Percentiles rank a stretch among this genome's conserved stretches.
Conservation (phyloP, 345 rosid genomes). For the Zanthoxylum bungeanum region DNA sequence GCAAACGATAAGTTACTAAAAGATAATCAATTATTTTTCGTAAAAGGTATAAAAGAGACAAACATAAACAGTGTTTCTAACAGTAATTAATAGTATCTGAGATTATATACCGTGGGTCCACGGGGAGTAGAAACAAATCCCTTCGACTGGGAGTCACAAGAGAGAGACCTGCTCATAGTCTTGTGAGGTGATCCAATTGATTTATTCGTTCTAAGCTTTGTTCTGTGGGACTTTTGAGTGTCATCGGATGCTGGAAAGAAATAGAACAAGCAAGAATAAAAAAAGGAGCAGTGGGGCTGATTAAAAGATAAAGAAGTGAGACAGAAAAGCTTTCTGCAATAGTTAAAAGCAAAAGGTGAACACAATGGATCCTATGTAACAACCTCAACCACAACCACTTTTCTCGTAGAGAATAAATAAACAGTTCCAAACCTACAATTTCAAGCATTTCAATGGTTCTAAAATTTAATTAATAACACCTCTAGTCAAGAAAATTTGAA, state of each 20-base stretch:
- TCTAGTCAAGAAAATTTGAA: not conserved
- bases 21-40: not conserved
- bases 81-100: not conserved
- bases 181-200: conserved; percentile 72
- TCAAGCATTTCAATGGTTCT: conserved; percentile 4
- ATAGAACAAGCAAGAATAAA: conserved; percentile 28
- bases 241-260: conserved; percentile 69
- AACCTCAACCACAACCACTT: conserved; percentile 33
- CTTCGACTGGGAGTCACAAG: conserved; percentile 85
- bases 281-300: conserved; percentile 38
- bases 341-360: conserved; percentile 58
- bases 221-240: conserved; percentile 75
- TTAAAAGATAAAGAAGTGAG: conserved; percentile 34
- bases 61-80: not conserved
- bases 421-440: conserved; percentile 7
- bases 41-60: not conserved
- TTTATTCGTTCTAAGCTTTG: conserved; percentile 68
- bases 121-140: conserved; percentile 51
- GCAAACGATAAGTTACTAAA: not conserved
- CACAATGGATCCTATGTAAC: conserved; percentile 67
- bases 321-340: conserved; percentile 37
- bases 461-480: not conserved
- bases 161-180: conserved; percentile 63
- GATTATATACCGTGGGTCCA: conserved; percentile 47
- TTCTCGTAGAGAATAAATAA: conserved; percentile 3